Evolutionary conservation across 139 green algal genomes (phyloP).

Genomic region (Haematococcus lacustris): DNA sequence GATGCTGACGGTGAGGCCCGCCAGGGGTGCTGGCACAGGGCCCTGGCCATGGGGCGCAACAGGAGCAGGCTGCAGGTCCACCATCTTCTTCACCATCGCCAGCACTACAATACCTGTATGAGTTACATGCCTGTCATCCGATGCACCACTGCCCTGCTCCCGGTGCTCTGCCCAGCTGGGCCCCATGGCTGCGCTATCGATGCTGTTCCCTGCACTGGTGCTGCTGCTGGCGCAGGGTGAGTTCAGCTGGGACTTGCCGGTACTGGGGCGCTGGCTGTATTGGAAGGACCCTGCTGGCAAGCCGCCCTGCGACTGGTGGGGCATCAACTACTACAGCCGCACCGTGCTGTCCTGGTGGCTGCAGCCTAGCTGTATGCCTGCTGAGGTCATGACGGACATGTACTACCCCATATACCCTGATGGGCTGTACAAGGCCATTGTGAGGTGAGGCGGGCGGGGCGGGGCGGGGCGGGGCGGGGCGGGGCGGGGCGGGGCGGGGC

Average conservation of each 20-base stretch:
- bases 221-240: too few relatives aligned
- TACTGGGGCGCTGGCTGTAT: conserved; percentile 36
- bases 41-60: too few relatives aligned
- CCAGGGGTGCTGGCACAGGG: too few relatives aligned
- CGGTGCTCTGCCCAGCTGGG: too few relatives aligned
- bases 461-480: not conserved
- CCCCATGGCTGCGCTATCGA: too few relatives aligned
- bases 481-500: too few relatives aligned
- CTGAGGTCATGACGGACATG: conserved; percentile 82
- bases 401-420: conserved; percentile 61
- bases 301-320: conserved; percentile 40
- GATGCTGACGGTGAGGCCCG: conserved; percentile 35
- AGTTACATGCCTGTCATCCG: too few relatives aligned
- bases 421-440: conserved; percentile 20
- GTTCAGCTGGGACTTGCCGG: conserved; percentile 48
- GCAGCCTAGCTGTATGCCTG: conserved; percentile 24
- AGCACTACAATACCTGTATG: too few relatives aligned
- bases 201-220: too few relatives aligned
- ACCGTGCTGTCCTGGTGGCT: conserved; percentile 32
- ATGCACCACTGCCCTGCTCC: too few relatives aligned
- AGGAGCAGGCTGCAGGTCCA: too few relatives aligned
- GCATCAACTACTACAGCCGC: conserved; percentile 61
- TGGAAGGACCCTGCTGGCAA: conserved; percentile 33
- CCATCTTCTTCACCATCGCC: too few relatives aligned
- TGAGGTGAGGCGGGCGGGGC: conserved; percentile 7